phyloP scores from a whole-genome alignment of 2,329 filamentous ascomycete genomes.

The Knoxdaviesia capensis region DNA sequence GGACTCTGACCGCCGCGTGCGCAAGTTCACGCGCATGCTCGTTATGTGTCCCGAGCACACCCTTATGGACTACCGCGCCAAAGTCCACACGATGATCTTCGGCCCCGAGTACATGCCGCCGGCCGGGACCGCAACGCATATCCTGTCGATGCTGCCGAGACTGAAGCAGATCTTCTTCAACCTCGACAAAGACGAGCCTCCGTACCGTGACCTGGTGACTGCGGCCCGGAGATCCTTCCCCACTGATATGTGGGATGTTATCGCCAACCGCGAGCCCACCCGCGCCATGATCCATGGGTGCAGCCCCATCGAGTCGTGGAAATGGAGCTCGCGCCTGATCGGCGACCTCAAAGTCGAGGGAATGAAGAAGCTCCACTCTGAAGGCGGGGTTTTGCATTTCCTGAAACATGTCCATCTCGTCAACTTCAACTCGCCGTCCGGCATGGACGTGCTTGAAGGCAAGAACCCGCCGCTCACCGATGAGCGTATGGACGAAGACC shows the following conservation, averaged over 20 bases:
- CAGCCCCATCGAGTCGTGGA: conserved; percentile 1
- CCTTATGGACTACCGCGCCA: conserved; percentile 45
- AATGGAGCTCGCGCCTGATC: conserved; percentile 1
- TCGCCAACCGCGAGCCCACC: neutral
- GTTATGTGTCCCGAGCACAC: conserved; percentile 22
- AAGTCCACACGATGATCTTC: conserved; percentile 49
- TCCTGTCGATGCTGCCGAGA: conserved; percentile 1
- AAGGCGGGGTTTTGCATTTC: no score
- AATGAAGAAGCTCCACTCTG: conserved; percentile 1
- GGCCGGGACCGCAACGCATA: neutral
- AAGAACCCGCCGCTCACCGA: no score
- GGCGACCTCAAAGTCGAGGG: neutral
- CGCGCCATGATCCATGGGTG: conserved; percentile 1
- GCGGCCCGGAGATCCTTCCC: neutral
- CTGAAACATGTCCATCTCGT: no score
- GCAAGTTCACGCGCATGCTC: conserved; percentile 30
- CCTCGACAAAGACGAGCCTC: conserved; percentile 2
- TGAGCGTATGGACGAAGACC: no score
- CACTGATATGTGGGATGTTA: neutral
- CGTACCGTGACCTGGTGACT: conserved; percentile 1
- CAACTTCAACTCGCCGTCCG: no score
- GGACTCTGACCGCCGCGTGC: conserved; percentile 21
- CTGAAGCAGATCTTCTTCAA: conserved; percentile 1
- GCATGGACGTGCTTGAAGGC: no score
- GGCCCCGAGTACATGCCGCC: conserved; percentile 17